Conservation (phyloP, 2,329 filamentous ascomycete species). For the Westerdykella sp. region DNA sequence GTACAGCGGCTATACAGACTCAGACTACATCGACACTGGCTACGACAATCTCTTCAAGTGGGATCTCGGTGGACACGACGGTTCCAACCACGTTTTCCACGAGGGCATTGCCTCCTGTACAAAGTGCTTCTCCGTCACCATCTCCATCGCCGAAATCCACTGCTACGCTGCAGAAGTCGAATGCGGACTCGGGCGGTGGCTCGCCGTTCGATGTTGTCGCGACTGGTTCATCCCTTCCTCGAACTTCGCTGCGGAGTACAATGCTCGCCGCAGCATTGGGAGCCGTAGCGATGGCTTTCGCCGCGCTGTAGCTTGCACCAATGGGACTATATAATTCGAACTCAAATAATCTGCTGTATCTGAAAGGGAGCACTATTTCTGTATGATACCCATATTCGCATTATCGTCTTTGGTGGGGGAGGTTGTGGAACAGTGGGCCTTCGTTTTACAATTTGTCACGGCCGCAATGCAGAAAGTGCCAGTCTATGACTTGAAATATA, state of each 20-base stretch:
- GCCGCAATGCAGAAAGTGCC: no score
- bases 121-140: slow-evolving; percentile 1
- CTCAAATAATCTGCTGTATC: no score
- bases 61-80: slow-evolving; percentile 1
- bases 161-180: slow-evolving; percentile 29
- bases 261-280: slow-evolving; percentile 9
- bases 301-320: not conserved
- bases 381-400: no score
- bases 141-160: slow-evolving; percentile 6
- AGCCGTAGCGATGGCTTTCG: slow-evolving; percentile 7
- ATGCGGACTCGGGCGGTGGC: slow-evolving; percentile 38
- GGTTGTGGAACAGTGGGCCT: no score
- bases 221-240: slow-evolving; percentile 11
- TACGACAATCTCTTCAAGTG: not conserved
- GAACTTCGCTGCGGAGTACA: slow-evolving; percentile 4
- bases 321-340: no score
- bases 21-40: not conserved
- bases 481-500: no score
- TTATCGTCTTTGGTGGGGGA: no score
- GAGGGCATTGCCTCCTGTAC: not conserved
- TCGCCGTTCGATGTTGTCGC: slow-evolving; percentile 40
- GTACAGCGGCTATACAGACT: slow-evolving; percentile 7
- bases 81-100: slow-evolving; percentile 2
- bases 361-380: no score
- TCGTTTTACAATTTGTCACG: no score